Evolutionary conservation across 1,139 yeast genomes (phyloP), one percentile per base, ranked within the genome.

Genomic region (Pichia sp.): DNA sequence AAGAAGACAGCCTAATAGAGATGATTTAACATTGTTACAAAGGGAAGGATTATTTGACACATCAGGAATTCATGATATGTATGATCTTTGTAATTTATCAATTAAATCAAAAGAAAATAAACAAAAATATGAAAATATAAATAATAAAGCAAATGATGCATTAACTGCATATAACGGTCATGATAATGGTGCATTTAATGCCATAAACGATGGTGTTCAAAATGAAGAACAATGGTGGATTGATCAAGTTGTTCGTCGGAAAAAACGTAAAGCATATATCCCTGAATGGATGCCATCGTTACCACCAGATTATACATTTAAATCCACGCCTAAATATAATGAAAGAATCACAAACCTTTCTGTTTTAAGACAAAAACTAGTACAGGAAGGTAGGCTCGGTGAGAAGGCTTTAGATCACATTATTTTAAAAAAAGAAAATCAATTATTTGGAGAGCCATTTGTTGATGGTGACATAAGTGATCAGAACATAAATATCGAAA

Each of bases 271-370:
- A n/a, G 58, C 61, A 2, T 78, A 80, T 53, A 73, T 86, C 4
- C 95, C 95, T 0, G 57, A 66, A 4, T 87, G 87, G 79, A 67
- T 90, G 57, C 97, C 97, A 0, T 80, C 79, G 24, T 70, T 89
- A 33, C 97, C 97, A 1, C 96, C 97, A 0, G 96, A 87, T 57
- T 94, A 89, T 63, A 90, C 97, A 0, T 90, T 83, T 60, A 80
- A 78, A 62, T 74, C 78, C 43, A 85, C 96, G 0, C 83, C 95
- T 0, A 72, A 74, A 50, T 87, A 71, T 59, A 72, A 79, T 51
- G 69, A 77, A 29, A 70, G 82, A 22, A 65, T 81, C n/a, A 75
- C 82, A 0, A 94, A 87, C 59, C 87, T 90, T 55, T 77, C 83
- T 51, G 69, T 76, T 47, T 71, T 90, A 42, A 69, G 94, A 51